phyloP scores from a whole-genome alignment of 345 rosid genomes.

The Populus tremula region DNA sequence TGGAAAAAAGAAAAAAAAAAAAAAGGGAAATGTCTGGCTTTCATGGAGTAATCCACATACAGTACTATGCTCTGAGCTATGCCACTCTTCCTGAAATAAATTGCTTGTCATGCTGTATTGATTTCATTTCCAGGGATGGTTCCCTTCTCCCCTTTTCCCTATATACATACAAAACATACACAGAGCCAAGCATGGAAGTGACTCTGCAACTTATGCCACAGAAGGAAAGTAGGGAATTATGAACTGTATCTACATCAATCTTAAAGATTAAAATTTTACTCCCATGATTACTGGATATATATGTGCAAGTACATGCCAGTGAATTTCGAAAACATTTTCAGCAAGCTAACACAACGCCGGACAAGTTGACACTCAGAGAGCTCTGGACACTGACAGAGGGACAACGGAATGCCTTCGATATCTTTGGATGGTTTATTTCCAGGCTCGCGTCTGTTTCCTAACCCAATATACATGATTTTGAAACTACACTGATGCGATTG shows the following conservation, averaged over 20 bases:
- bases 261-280: background rate
- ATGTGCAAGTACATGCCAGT: slow-evolving; percentile 52
- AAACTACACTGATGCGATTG: background rate
- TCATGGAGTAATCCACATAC: background rate
- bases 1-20: no score
- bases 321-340: slow-evolving; percentile 58
- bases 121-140: slow-evolving; percentile 50
- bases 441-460: background rate
- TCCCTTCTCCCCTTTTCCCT: slow-evolving; percentile 74
- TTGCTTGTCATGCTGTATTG: background rate
- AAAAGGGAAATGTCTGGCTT: background rate
- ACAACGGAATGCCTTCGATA: slow-evolving; percentile 49
- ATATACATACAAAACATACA: slow-evolving; percentile 71
- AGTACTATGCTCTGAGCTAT: slow-evolving; percentile 43
- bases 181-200: slow-evolving; percentile 76
- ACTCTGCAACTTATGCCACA: slow-evolving; percentile 55
- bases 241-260: background rate
- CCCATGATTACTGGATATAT: background rate
- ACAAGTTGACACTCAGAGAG: slow-evolving; percentile 57
- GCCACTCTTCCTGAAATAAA: slow-evolving; percentile 48
- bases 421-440: slow-evolving; percentile 56
- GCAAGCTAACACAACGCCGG: slow-evolving; percentile 64
- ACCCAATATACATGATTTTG: background rate
- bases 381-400: slow-evolving; percentile 83
- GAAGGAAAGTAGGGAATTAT: slow-evolving; percentile 59